Percentiles rank a stretch among this genome's conserved stretches.
Conservation (phyloP, 2,329 filamentous ascomycete species). For the Chalaropsis ovoidea region DNA sequence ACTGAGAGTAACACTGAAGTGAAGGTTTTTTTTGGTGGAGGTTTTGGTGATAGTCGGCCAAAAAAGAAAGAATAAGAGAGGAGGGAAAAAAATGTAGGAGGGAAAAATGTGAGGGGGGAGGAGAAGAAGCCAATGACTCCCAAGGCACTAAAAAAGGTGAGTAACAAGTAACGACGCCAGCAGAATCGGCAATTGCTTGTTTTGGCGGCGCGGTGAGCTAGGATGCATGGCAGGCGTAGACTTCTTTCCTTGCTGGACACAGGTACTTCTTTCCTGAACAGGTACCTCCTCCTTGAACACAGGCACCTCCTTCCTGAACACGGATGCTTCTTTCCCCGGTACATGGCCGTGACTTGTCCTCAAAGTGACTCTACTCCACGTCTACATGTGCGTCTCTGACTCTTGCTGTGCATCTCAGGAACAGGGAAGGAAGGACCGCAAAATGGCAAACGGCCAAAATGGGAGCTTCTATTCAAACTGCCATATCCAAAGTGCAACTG, state of each 20-base stretch:
- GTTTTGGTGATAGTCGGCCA: background rate
- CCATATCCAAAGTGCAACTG: background rate
- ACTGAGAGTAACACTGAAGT: background rate
- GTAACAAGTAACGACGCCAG: background rate
- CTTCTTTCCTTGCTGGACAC: background rate
- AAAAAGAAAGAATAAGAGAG: background rate
- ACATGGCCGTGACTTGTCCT: too few species aligned
- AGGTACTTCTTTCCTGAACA: too few species aligned
- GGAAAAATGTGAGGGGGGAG: background rate
- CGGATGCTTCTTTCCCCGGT: too few species aligned
- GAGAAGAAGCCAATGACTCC: background rate
- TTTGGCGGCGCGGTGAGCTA: background rate
- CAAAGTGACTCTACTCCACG: background rate
- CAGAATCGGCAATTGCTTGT: background rate
- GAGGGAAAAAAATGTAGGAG: background rate
- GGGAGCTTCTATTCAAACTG: background rate
- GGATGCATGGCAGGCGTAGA: background rate
- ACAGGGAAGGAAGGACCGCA: background rate
- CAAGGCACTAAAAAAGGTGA: slow-evolving; percentile 7
- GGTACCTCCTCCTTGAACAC: too few species aligned
- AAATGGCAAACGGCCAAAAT: background rate
- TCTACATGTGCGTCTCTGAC: background rate
- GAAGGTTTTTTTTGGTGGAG: background rate
- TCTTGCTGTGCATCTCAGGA: background rate
- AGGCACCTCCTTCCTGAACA: too few species aligned